Percentiles rank a stretch among this genome's conserved stretches.
These are phyloP conservation scores for Mikania micrantha DNA, from an alignment of 129 eudicot species.

Conservation along the genomic window DNA sequence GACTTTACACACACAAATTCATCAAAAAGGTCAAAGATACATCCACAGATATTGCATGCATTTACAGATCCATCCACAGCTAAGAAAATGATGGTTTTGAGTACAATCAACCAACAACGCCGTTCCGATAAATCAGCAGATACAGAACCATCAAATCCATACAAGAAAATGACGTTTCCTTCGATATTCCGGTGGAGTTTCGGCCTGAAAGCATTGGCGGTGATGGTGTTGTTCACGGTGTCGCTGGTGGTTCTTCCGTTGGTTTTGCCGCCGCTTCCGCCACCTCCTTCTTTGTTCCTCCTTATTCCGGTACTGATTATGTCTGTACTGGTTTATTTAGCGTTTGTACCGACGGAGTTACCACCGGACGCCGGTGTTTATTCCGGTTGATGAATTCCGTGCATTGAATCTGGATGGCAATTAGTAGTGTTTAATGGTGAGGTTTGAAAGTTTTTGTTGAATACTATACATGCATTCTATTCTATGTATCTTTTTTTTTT, in stretches of 20 bases:
- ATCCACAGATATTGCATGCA: slow-evolving; percentile 5
- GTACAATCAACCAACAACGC: slow-evolving; percentile 11
- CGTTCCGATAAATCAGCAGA: slow-evolving; percentile 4
- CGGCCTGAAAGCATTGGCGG: slow-evolving; percentile 14
- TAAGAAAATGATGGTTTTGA: slow-evolving; percentile 23
- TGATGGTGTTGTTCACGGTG: slow-evolving; percentile 19
- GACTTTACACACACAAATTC: not conserved
- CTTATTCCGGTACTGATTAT: slow-evolving; percentile 24
- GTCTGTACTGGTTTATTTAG: slow-evolving; percentile 16
- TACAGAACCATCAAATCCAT: not conserved
- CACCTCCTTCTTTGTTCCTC: slow-evolving; percentile 29
- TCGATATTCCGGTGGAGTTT: slow-evolving; percentile 17
- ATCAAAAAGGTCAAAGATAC: not conserved
- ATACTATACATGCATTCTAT: not conserved
- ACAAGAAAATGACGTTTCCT: slow-evolving; percentile 2
- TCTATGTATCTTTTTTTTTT: too few species aligned
- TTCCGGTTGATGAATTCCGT: slow-evolving; percentile 2
- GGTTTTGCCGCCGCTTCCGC: slow-evolving; percentile 30
- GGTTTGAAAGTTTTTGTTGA: too few species aligned
- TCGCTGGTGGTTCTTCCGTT: slow-evolving; percentile 19
- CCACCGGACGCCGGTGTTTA: slow-evolving; percentile 13
- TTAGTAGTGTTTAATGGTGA: not conserved
- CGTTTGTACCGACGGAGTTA: slow-evolving; percentile 20
- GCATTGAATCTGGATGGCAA: slow-evolving; percentile 13
- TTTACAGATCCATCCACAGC: not conserved